Evolutionary conservation across 108 stramenopile genomes (phyloP).

Genomic region (Parietichytrium sp.): DNA sequence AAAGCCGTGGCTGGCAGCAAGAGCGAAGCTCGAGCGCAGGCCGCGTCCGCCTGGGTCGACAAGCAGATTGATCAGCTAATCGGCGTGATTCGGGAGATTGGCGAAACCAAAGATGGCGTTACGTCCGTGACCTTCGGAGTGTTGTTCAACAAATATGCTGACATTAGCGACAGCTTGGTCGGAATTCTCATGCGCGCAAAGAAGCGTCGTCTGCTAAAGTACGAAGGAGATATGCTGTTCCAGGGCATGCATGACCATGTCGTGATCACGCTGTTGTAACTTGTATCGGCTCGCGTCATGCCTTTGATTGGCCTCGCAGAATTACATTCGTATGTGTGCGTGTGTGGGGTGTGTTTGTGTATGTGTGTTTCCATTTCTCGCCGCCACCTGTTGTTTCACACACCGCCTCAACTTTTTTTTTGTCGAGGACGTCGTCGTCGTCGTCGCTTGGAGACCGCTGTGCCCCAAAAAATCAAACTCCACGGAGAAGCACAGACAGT

Average conservation of each 20-base stretch:
- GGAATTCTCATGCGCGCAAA: slow-evolving; percentile 38
- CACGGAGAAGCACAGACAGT: too few relatives aligned
- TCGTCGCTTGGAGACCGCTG: too few relatives aligned
- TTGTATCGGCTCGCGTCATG: too few relatives aligned
- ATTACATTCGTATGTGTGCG: too few relatives aligned
- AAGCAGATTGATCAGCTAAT: slow-evolving; percentile 22
- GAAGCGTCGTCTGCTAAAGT: slow-evolving; percentile 8
- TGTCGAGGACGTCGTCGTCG: too few relatives aligned
- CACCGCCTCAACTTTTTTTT: too few relatives aligned
- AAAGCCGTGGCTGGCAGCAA: slow-evolving; percentile 30
- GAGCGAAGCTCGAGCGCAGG: slow-evolving; percentile 18
- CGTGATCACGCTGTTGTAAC: slow-evolving; percentile 13
- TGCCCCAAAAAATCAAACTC: too few relatives aligned
- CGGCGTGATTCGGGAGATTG: slow-evolving; percentile 11
- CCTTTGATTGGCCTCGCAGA: too few relatives aligned
- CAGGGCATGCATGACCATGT: slow-evolving; percentile 11
- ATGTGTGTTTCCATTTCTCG: too few relatives aligned
- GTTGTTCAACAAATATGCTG: background rate
- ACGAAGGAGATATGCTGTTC: slow-evolving; percentile 36
- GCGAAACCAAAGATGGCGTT: background rate
- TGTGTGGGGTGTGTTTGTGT: too few relatives aligned
- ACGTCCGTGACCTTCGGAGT: background rate
- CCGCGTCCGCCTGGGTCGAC: slow-evolving; percentile 16
- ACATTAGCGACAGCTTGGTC: slow-evolving; percentile 2
- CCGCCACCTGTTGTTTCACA: too few relatives aligned